phyloP scores from a whole-genome alignment of 768 basidiomycete genomes.

The Serendipita sp. region DNA sequence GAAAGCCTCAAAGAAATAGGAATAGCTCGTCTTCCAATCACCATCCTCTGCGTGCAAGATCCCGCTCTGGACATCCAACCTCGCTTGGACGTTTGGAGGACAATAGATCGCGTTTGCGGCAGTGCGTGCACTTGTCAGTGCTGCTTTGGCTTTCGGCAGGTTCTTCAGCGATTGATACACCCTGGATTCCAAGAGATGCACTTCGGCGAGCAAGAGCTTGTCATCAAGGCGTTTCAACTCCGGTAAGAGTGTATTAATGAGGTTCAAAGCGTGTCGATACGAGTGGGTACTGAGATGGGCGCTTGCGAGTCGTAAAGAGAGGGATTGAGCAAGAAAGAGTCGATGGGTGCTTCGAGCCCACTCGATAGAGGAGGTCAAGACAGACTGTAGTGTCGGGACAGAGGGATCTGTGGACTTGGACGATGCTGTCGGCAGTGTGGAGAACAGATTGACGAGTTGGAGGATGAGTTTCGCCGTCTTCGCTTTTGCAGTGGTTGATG shows the following conservation, averaged over 20 bases:
- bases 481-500: conserved; percentile 78
- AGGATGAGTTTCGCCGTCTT: conserved; percentile 96
- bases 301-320: conserved; percentile 9
- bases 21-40: conserved; percentile 93
- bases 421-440: conserved; percentile 24
- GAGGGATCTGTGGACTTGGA: not conserved
- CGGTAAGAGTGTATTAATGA: conserved; percentile 76
- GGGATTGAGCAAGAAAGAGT: conserved; percentile 3
- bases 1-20: conserved; percentile 95
- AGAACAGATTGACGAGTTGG: conserved; percentile 74
- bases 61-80: conserved; percentile 53
- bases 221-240: conserved; percentile 91
- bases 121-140: conserved; percentile 78
- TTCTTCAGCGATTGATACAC: conserved; percentile 85
- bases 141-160: conserved; percentile 80
- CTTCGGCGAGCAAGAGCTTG: conserved; percentile 95
- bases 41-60: conserved; percentile 93
- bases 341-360: not conserved
- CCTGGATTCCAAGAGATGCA: conserved; percentile 83
- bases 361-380: not conserved
- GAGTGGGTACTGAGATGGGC: conserved; percentile 47
- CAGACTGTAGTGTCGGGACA: conserved; percentile 23
- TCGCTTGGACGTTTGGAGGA: conserved; percentile 45
- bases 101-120: conserved; percentile 96
- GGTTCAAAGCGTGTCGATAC: conserved; percentile 59